phyloP scores from a whole-genome alignment of 2,329 filamentous ascomycete species.

The Periconia macrospinosa region DNA sequence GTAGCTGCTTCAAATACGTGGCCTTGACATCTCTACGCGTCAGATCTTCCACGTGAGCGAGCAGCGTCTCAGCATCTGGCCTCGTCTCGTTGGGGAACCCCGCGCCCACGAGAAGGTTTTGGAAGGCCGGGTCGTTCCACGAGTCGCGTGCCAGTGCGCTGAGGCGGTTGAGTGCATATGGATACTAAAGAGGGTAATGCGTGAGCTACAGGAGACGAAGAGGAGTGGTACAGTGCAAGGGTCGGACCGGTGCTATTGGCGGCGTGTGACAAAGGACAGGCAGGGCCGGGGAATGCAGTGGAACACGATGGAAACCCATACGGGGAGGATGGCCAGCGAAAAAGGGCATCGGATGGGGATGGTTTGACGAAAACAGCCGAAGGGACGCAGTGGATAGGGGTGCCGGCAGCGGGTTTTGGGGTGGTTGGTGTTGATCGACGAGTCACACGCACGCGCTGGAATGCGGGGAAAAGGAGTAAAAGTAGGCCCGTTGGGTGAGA shows the following conservation, averaged over 20 bases:
- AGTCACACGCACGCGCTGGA: constrained; percentile 7
- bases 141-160: constrained; percentile 64
- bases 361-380: not conserved
- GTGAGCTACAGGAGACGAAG: constrained; percentile 26
- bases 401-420: not conserved
- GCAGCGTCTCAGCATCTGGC: constrained; percentile 60
- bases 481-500: not conserved
- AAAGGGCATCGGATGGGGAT: constrained; percentile 16
- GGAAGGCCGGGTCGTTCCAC: constrained; percentile 69
- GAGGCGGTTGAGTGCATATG: constrained; percentile 71
- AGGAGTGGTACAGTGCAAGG: constrained; percentile 6
- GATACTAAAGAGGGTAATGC: constrained; percentile 62
- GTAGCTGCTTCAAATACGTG: constrained; percentile 75
- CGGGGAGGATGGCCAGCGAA: constrained; percentile 13
- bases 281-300: constrained; percentile 19
- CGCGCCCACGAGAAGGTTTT: constrained; percentile 60
- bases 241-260: constrained; percentile 13
- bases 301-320: constrained; percentile 2
- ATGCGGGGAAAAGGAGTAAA: constrained; percentile 29
- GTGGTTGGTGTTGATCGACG: not conserved
- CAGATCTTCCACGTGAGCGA: constrained; percentile 70
- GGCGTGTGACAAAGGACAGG: constrained; percentile 34
- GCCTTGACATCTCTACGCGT: constrained; percentile 73
- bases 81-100: constrained; percentile 70
- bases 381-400: not conserved